Conservation (phyloP, 495 filamentous ascomycete genomes). For the Cladorrhinum samala region DNA sequence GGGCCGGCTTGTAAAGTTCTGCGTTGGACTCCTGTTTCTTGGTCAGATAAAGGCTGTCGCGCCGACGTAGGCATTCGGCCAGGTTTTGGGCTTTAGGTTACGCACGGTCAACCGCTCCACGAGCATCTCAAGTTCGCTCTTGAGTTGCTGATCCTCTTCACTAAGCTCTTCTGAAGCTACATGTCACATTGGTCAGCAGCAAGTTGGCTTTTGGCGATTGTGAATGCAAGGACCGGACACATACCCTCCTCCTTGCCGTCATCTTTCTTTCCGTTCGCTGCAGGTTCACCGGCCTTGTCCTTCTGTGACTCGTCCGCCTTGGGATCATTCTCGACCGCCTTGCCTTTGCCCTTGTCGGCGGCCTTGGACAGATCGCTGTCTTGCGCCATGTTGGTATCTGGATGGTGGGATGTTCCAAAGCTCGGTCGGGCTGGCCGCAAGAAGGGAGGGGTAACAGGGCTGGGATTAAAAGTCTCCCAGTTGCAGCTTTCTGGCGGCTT, state of each 20-base stretch:
- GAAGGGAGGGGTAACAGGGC: neutral
- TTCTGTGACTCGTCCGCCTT: conserved; percentile 63
- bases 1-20: conserved; percentile 80
- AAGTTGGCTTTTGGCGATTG: neutral
- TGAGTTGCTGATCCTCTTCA: conserved; percentile 96
- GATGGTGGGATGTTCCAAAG: conserved; percentile 4
- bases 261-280: conserved; percentile 68
- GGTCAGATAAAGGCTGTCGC: conserved; percentile 17
- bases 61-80: conserved; percentile 12
- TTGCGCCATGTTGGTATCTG: conserved; percentile 66
- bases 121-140: conserved; percentile 96
- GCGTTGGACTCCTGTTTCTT: conserved; percentile 67
- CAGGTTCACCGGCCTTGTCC: conserved; percentile 59
- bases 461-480: neutral
- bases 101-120: conserved; percentile 88
- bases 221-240: conserved; percentile 14
- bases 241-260: conserved; percentile 50
- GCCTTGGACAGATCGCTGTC: conserved; percentile 78
- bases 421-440: neutral
- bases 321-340: conserved; percentile 60
- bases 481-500: neutral
- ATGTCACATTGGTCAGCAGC: conserved; percentile 19
- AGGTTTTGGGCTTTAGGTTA: no score
- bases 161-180: conserved; percentile 68
- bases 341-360: conserved; percentile 94